Percentiles rank a stretch among this genome's conserved stretches.
Conservation (phyloP, 345 rosid genomes). For the Gossypium sturtianum region DNA sequence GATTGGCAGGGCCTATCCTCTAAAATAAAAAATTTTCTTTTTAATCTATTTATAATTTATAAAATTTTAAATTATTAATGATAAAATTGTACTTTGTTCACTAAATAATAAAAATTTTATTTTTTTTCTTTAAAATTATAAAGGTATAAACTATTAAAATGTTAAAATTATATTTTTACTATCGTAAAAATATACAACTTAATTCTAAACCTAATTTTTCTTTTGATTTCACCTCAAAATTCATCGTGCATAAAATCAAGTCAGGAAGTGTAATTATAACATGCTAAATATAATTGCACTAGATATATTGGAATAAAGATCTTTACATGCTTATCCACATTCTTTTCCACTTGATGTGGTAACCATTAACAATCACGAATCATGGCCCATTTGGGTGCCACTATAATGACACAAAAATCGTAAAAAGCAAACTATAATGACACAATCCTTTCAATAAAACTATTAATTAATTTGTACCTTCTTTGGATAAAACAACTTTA, state of each 20-base stretch:
- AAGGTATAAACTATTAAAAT: no score
- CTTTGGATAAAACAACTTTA: neutral
- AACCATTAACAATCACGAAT: neutral
- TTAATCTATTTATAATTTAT: rapidly evolving
- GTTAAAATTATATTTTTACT: no score
- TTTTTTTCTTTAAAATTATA: no score
- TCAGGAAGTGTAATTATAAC: no score
- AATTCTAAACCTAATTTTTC: rapidly evolving
- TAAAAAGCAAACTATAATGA: neutral
- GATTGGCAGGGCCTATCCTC: rapidly evolving
- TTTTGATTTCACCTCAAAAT: no score
- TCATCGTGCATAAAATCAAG: no score
- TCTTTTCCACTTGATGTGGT: slow-evolving; percentile 7
- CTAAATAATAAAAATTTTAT: no score
- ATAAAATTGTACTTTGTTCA: rapidly evolving
- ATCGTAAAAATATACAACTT: no score
- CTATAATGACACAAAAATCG: neutral
- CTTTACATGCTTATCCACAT: slow-evolving; percentile 9
- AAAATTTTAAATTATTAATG: no score
- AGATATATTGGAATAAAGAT: neutral
- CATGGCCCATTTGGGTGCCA: neutral
- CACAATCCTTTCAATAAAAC: neutral
- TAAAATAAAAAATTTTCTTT: no score
- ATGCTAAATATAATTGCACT: no score
- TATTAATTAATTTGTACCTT: neutral